Percentiles rank a stretch among this genome's conserved stretches.
These are phyloP conservation scores for Stachybotrys chartarum DNA, from an alignment of 2,329 filamentous ascomycete species.

Conservation along the genomic window DNA sequence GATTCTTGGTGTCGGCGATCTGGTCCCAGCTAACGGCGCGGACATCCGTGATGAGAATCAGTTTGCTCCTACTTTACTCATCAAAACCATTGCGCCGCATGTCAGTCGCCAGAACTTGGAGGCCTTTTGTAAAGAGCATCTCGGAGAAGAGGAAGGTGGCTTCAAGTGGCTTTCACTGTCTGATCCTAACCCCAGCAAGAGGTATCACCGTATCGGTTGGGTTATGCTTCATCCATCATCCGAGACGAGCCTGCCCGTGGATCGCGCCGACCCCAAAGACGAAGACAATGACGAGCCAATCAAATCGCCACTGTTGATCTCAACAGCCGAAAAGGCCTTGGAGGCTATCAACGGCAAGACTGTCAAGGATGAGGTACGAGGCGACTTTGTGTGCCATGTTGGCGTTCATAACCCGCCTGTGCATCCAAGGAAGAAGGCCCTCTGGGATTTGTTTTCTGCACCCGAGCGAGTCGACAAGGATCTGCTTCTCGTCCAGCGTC, in stretches of 20 bases:
- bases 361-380: constrained; percentile 86
- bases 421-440: constrained; percentile 83
- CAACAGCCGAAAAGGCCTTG: constrained; percentile 76
- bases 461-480: constrained; percentile 92
- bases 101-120: constrained; percentile 92
- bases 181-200: constrained; percentile 93
- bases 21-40: constrained; percentile 75
- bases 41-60: constrained; percentile 86
- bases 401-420: constrained; percentile 87
- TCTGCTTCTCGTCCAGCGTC: constrained; percentile 70
- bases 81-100: constrained; percentile 96
- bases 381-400: constrained; percentile 96
- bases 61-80: constrained; percentile 84
- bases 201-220: constrained; percentile 97
- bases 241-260: constrained; percentile 57
- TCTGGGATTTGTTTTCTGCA: constrained; percentile 94
- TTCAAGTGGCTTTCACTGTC: constrained; percentile 95
- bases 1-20: constrained; percentile 83
- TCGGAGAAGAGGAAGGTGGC: constrained; percentile 83
- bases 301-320: constrained; percentile 43
- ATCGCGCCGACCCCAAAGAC: constrained; percentile 67
- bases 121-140: constrained; percentile 86
- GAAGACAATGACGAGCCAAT: constrained; percentile 54
- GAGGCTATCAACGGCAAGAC: constrained; percentile 97
- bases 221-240: constrained; percentile 84